Base-by-base conservation (phyloP, 1,139 yeast species). In the Debaryomycetaceae sp. region DNA sequence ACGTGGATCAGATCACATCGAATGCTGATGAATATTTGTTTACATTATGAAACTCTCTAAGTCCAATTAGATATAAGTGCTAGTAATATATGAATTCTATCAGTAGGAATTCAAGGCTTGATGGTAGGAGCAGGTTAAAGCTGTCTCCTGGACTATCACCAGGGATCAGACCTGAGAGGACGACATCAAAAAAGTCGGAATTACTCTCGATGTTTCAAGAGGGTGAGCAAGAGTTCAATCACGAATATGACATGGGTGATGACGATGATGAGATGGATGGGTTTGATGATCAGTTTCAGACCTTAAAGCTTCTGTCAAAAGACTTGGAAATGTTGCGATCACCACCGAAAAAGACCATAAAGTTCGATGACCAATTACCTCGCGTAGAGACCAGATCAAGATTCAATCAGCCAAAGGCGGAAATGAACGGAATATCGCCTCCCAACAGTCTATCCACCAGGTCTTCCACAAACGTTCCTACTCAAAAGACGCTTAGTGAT, bases 401-500 rank as follows among this genome's bases (percentile, higher is more conserved):
- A 8, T 31, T 34, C 7, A 30, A 24, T 22, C 24, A 34, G 11
- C 11, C 33, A 8, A 35, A 40, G 35, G 48, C 38, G 4, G 41
- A 41, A 9, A 41, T 43, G 3, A 38, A 37, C 6, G 47, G 40
- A 24, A 38, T 50, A 11, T 53, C 56, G n/a, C 55, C 56, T n/a
- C 48, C 53, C 11, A 62, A 59, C 22, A 56, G 65, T 4, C 45
- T 59, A 23, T 61, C 66, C 6, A 60, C 62, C 6, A 54, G 62
- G 4, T 60, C 65, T 2, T 65, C 66, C n/a, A 60, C 58, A 40
- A 47, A 27, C n/a, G 22, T 34, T 45, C 50, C 13, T 20, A 45
- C 6, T 13, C 44, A 27, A 14, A 60, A 59, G 39, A 52, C 69
- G 5, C 50, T 69, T 37, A 63, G 70, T 45, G 72, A 68, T 34